Percentiles rank a stretch among this genome's conserved stretches.
phyloP scores from a whole-genome alignment of 192 early-diverging fungal species.

The Funneliformis mosseae region DNA sequence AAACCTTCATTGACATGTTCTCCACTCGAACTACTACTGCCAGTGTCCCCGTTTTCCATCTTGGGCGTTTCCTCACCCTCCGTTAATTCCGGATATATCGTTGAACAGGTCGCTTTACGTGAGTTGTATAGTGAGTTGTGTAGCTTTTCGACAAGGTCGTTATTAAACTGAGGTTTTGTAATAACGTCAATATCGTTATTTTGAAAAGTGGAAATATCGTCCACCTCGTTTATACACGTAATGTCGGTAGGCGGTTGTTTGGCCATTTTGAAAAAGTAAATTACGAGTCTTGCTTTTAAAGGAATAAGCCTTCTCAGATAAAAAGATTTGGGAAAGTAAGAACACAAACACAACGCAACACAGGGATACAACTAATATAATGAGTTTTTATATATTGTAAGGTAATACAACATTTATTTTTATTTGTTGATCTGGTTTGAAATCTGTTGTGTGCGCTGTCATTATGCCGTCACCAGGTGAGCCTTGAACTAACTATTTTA shows the following conservation, averaged over 20 bases:
- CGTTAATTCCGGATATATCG: neutral
- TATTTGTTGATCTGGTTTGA: no score
- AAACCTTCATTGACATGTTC: constrained; percentile 39
- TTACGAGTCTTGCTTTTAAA: neutral
- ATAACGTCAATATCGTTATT: neutral
- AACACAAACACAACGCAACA: neutral
- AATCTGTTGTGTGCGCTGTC: no score
- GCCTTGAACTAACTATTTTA: no score
- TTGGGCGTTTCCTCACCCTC: no score
- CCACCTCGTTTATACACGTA: neutral
- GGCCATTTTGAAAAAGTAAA: neutral
- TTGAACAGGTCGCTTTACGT: neutral
- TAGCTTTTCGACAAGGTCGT: neutral
- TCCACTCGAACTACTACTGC: neutral
- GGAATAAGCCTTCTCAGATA: neutral
- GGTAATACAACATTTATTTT: no score
- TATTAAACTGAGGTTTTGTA: neutral
- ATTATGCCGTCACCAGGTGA: no score
- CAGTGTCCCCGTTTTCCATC: neutral
- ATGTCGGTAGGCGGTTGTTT: neutral
- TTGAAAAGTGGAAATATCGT: neutral
- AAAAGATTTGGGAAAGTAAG: neutral
- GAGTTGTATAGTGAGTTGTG: neutral
- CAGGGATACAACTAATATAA: neutral
- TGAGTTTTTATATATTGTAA: no score